Evolutionary conservation across 371 early-diverging fungal genomes (phyloP).

Genomic region (Batkoa obscura): DNA sequence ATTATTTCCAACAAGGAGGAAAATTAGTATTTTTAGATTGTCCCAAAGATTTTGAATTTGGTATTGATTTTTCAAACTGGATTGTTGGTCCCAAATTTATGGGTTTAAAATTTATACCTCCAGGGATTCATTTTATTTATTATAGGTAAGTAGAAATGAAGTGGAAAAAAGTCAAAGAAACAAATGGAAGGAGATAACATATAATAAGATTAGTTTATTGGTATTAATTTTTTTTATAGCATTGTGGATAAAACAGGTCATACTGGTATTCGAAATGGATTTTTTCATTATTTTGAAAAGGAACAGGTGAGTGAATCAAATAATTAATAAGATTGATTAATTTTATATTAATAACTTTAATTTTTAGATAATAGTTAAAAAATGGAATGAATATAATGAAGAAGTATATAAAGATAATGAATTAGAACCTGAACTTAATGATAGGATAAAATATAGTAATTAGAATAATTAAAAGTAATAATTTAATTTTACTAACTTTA

Average conservation of each 20-base stretch:
- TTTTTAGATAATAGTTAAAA: slow-evolving; percentile 41
- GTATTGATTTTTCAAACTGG: slow-evolving; percentile 85
- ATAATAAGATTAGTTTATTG: not conserved
- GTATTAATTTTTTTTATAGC: slow-evolving; percentile 10
- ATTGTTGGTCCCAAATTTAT: slow-evolving; percentile 73
- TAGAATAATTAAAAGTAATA: not conserved
- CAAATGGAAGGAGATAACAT: no score
- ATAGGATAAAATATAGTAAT: slow-evolving; percentile 22
- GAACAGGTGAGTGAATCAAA: slow-evolving; percentile 33
- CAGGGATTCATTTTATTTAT: slow-evolving; percentile 82
- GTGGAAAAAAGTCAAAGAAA: no score
- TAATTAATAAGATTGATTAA: no score
- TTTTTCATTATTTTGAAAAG: slow-evolving; percentile 44
- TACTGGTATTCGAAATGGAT: slow-evolving; percentile 46
- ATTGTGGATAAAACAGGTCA: slow-evolving; percentile 28
- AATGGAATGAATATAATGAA: slow-evolving; percentile 43
- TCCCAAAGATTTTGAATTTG: slow-evolving; percentile 45
- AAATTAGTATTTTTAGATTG: slow-evolving; percentile 61
- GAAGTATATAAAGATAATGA: slow-evolving; percentile 25
- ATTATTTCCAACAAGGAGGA: slow-evolving; percentile 63
- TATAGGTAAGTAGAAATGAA: no score
- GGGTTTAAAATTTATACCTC: slow-evolving; percentile 85
- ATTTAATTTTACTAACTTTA: not conserved
- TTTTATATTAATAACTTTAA: no score
- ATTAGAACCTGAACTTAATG: slow-evolving; percentile 22